Evolutionary conservation across 1,139 yeast species (phyloP).

Genomic region (Yamadazyma siamensis): DNA sequence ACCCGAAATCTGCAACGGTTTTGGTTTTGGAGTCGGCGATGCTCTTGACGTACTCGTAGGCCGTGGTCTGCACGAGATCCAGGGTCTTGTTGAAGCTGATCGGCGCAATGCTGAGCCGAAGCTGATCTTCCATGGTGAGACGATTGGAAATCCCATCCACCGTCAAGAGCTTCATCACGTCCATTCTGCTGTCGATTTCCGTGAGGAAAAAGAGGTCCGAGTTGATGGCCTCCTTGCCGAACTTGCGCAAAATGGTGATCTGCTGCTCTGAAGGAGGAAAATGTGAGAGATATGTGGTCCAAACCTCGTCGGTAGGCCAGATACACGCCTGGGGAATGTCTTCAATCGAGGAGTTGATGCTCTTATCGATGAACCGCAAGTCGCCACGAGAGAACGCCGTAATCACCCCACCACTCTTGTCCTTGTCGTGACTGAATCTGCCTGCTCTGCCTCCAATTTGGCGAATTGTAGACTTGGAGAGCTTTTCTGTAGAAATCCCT

Average conservation of each 20-base stretch:
- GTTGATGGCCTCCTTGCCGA: conserved; percentile 23
- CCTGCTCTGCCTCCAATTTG: conserved; percentile 99
- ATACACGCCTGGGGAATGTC: conserved; percentile 54
- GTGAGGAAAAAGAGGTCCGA: conserved; percentile 36
- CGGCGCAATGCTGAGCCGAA: conserved; percentile 61
- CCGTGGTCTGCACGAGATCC: conserved; percentile 22
- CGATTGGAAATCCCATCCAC: conserved; percentile 22
- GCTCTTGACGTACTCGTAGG: conserved; percentile 32
- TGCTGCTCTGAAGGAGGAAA: conserved; percentile 49
- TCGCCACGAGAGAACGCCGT: conserved; percentile 49
- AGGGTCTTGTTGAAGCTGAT: conserved; percentile 30
- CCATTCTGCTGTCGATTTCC: conserved; percentile 41
- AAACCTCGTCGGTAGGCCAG: conserved; percentile 68
- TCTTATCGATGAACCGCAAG: conserved; percentile 38
- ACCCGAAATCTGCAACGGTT: conserved; percentile 42
- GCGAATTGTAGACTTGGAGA: conserved; percentile 67
- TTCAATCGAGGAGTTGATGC: conserved; percentile 45
- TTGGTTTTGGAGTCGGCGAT: conserved; percentile 37
- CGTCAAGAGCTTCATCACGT: conserved; percentile 45
- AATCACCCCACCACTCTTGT: conserved; percentile 56
- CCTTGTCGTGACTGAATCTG: conserved; percentile 46
- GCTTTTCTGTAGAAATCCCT: conserved; percentile 48
- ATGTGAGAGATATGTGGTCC: conserved; percentile 56
- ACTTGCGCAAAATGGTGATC: conserved; percentile 42
- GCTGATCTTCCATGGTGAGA: conserved; percentile 48